Base-by-base conservation (phyloP, 2,329 filamentous ascomycete genomes). In the Tolypocladium endophyticum region DNA sequence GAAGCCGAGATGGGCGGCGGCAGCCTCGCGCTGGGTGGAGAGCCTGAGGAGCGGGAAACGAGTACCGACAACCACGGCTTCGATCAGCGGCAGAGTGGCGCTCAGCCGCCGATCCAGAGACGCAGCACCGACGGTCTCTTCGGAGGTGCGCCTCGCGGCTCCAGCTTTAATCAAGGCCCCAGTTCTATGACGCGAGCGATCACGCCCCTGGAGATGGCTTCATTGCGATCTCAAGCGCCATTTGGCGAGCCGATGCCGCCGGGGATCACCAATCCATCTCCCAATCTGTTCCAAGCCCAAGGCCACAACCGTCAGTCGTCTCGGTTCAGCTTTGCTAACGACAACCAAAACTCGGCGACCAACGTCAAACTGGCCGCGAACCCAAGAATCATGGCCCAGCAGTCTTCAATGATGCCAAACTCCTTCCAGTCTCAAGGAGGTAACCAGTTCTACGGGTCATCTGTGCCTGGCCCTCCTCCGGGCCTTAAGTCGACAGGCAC, bases 401-500 rank as follows among this genome's bases (percentile, higher is more conserved):
- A 93, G 76, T 85, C 86, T 57, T 87, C 88, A n/a, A 94, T 92
- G 87, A 90, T 93, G 87, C 89, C 87, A 55, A 81, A 80, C 55
- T 72, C 80, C 14, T 82, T 83, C 69, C 85, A 86, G 65, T 76
- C 79, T 47, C 82, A 86, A 66, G 73, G 84, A 72, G 73, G 81
- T 64, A 84, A 81, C 64, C 89, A 90, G 63, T 94, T 91, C 71
- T 97, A 94, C 72, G 84, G 87, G 55, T 87, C 86, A 58, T 90
- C 90, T 12, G 91, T 97, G 69, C 91, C 95, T 68, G 93, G 92
- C 4, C 94, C 95, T 35, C 94, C 94, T 61, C 95, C 94, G 0
- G 94, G 94, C 12, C 80, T 99, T 35, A 99, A 99, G 77, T 95
- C 93, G 28, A 92, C 92, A 2, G 91, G 92, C 50, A 97, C 93